phyloP scores from a whole-genome alignment of 495 filamentous ascomycete genomes.

The Penicillium herquei region DNA sequence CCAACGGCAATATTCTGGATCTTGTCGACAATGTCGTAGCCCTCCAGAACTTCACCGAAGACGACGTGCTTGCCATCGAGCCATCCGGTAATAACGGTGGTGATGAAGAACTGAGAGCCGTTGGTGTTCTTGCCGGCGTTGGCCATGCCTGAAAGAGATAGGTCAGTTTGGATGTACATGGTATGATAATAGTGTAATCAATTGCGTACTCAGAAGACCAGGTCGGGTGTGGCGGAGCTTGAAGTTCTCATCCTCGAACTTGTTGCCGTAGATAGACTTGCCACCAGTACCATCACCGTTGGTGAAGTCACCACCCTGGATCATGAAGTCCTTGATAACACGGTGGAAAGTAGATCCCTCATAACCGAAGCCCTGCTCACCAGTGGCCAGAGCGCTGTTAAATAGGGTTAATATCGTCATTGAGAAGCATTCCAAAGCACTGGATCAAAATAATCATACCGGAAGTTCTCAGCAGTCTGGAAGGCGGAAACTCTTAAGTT shows the following conservation, averaged over 20 bases:
- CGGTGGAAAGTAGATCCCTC: constrained; percentile 96
- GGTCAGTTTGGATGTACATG: constrained; percentile 29
- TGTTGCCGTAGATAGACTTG: constrained; percentile 95
- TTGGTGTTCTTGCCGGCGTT: constrained; percentile 98
- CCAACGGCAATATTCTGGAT: constrained; percentile 79
- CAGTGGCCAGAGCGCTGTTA: constrained; percentile 78
- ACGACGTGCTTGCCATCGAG: constrained; percentile 88
- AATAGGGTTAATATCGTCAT: constrained; percentile 16
- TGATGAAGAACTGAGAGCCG: constrained; percentile 98
- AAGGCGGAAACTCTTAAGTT: neutral
- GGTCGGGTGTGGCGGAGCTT: constrained; percentile 85
- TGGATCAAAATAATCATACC: constrained; percentile 38
- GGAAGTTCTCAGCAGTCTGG: constrained; percentile 96
- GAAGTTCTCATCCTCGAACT: constrained; percentile 99
- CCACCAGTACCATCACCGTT: constrained; percentile 90
- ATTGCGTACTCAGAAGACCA: constrained; percentile 56
- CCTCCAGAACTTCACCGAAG: constrained; percentile 88
- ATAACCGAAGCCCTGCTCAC: constrained; percentile 96
- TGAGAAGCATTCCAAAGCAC: neutral
- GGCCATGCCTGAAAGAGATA: constrained; percentile 73
- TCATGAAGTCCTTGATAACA: constrained; percentile 99
- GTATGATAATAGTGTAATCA: neutral
- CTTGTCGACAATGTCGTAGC: constrained; percentile 84
- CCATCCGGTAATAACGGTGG: constrained; percentile 83
- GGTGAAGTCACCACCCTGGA: constrained; percentile 99